Conservation (phyloP, 805 yeast species). For the Kazachstania martiniae region DNA sequence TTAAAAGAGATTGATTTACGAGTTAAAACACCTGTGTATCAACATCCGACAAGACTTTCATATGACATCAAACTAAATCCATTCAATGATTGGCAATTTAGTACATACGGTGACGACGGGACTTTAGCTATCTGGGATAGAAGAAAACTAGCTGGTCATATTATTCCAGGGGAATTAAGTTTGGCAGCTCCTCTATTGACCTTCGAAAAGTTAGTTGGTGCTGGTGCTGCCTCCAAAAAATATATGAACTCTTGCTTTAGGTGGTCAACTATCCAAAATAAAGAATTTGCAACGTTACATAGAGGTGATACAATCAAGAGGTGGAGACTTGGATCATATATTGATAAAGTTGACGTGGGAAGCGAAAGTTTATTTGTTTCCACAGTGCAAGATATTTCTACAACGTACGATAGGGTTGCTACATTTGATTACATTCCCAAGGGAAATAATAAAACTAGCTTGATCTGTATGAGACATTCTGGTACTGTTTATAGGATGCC, state of each 20-base stretch:
- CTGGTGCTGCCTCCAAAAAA: conserved; percentile 46
- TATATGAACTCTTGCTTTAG: conserved; percentile 55
- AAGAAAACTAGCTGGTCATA: conserved; percentile 37
- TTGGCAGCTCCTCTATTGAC: conserved; percentile 47
- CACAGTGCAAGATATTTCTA: conserved; percentile 59
- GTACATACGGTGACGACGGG: conserved; percentile 76
- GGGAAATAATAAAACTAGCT: conserved; percentile 47
- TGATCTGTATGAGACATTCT: conserved; percentile 83
- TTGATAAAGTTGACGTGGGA: conserved; percentile 17
- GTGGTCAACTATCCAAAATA: conserved; percentile 51
- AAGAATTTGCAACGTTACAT: conserved; percentile 72
- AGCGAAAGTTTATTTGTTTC: conserved; percentile 51
- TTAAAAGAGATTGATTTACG: conserved; percentile 71
- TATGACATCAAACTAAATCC: conserved; percentile 62
- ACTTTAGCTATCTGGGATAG: conserved; percentile 76
- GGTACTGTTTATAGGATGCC: conserved; percentile 80
- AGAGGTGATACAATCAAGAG: conserved; percentile 68
- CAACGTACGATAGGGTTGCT: conserved; percentile 71
- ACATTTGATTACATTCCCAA: conserved; percentile 73
- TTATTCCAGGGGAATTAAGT: conserved; percentile 16
- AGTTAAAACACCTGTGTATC: conserved; percentile 52
- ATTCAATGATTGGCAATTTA: conserved; percentile 52
- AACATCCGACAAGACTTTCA: conserved; percentile 65
- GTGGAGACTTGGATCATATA: conserved; percentile 64
- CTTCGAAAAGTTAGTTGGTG: conserved; percentile 48